A percentile compares a stretch with the other conserved stretches of the same genome.
Evolutionary conservation across 805 yeast genomes (phyloP).

Genomic region (Kluyveromyces wickerhamii): DNA sequence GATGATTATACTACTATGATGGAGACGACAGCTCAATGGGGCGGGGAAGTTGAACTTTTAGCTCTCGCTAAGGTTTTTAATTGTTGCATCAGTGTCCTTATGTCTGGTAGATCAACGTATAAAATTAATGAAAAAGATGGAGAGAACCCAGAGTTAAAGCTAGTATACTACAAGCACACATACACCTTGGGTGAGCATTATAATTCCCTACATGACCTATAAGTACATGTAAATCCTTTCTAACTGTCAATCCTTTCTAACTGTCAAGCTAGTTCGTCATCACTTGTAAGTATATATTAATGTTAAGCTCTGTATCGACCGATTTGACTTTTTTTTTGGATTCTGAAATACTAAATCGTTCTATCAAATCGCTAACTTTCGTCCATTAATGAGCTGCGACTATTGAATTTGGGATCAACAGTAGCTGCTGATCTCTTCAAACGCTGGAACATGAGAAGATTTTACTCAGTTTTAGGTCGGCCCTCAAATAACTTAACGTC

Average conservation of each 20-base stretch:
- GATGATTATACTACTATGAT: constrained; percentile 62
- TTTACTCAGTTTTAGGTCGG: constrained; percentile 7
- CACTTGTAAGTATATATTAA: too few species aligned
- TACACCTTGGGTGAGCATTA: constrained; percentile 95
- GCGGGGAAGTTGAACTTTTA: constrained; percentile 85
- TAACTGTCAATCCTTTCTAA: too few species aligned
- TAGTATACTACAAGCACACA: constrained; percentile 78
- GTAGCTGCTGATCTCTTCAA: too few species aligned
- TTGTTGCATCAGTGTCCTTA: constrained; percentile 66
- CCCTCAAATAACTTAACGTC: constrained; percentile 28
- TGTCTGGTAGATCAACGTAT: constrained; percentile 68
- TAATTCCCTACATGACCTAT: constrained; percentile 62
- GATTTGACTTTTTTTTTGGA: too few species aligned
- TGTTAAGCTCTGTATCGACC: too few species aligned
- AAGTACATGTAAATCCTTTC: constrained; percentile 22
- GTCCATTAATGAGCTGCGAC: too few species aligned
- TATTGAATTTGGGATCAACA: too few species aligned
- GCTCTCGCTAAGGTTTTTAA: constrained; percentile 68
- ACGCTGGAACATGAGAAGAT: too few species aligned
- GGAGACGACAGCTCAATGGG: constrained; percentile 85
- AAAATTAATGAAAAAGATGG: constrained; percentile 56
- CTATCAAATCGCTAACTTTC: too few species aligned
- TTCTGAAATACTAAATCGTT: too few species aligned
- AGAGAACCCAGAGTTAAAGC: constrained; percentile 44
- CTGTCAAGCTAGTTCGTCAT: too few species aligned